Base-by-base conservation (phyloP, 129 eudicot species). In the Smallanthus sonchifolius region DNA sequence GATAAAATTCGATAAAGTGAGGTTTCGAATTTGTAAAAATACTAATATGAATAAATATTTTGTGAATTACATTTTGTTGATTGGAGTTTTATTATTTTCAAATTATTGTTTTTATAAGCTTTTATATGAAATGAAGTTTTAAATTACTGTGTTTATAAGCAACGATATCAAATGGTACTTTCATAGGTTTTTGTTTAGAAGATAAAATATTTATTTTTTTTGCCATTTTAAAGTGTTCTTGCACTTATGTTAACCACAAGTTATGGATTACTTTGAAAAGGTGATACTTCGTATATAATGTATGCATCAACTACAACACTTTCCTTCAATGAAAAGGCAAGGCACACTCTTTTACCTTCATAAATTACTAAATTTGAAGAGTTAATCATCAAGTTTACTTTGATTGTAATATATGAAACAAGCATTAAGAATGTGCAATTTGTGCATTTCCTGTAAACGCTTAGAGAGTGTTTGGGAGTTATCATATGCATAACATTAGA, bases 191-290 rank as follows among this genome's bases (percentile, higher is more conserved):
- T 64, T 64, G 60, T 39, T 75, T 36, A 4, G 15, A 51, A 49
- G 42, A 51, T 14, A 0, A 65, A 36, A 36, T 3, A 17, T 19
- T 19, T 40, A 14, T 49, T 68, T 34, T 42, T 65, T 34, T 42
- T 65, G 6, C 14, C 32, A 54, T 17, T 39, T 56, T 44, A 67
- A 69, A n/a, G 45, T 60, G 10, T 16, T 55, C 1, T 44, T 11
- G 49, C 10, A 24, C 64, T 59, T 70, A 37, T 7, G 82, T 70
- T 48, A 48, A 62, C 45, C 65, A 38, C 77, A 78, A 70, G 77
- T 49, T 61, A 70, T 70, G 11, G 56, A 10, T 47, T 47, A 30
- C 82, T 61, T 78, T 60, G 13, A 61, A 70, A 78, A 34, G 66
- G 28, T 75, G 20, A 72, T 6, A 20, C 15, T 72, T 37, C 39